Evolutionary conservation across 129 eudicot species (phyloP).

Genomic region (Logfia minima): DNA sequence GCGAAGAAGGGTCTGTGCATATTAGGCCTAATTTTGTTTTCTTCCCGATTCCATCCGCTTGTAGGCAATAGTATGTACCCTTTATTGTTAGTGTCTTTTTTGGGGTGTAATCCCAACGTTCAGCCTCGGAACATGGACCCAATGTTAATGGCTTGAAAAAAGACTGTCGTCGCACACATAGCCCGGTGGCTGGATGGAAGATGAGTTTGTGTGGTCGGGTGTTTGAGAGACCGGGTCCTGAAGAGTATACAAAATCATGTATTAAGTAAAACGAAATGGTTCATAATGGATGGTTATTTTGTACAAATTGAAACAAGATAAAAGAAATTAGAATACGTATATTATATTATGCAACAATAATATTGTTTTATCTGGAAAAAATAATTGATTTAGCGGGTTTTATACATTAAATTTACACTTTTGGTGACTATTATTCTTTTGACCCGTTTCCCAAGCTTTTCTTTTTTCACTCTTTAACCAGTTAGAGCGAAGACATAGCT

Average conservation of each 20-base stretch:
- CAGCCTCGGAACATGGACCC: constrained; percentile 72
- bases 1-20: constrained; percentile 45
- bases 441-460: not conserved
- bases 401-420: too few species aligned
- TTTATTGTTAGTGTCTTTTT: constrained; percentile 52
- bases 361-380: too few species aligned
- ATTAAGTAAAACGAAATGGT: not conserved
- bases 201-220: constrained; percentile 48
- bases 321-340: too few species aligned
- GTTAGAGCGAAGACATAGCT: not conserved
- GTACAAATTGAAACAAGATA: too few species aligned
- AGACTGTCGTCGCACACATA: constrained; percentile 50
- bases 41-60: constrained; percentile 51
- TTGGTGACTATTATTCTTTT: not conserved
- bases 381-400: not conserved
- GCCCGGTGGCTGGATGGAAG: constrained; percentile 85
- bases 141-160: constrained; percentile 42
- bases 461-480: not conserved
- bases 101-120: constrained; percentile 64
- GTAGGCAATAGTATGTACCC: constrained; percentile 70
- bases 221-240: constrained; percentile 70
- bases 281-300: not conserved
- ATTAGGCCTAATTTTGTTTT: constrained; percentile 53
- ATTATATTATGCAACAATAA: not conserved
- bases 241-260: constrained; percentile 21